These are phyloP conservation scores for Picea engelmannii DNA, from an alignment of 83 land plant species.

Conservation along the genomic window DNA sequence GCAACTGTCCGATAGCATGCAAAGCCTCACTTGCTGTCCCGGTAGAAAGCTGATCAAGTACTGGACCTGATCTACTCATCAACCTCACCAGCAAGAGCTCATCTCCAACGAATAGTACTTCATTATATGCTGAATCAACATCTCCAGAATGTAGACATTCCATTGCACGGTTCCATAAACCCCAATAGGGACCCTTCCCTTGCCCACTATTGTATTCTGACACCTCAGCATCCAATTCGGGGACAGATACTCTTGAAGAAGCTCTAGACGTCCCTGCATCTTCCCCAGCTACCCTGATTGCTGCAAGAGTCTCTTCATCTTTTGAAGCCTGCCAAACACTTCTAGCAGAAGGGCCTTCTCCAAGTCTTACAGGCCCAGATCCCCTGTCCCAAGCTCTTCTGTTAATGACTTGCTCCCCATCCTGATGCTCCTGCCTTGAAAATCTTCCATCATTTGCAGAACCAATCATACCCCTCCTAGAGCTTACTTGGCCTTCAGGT, in stretches of 20 bases:
- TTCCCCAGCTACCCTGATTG: constrained; percentile 90
- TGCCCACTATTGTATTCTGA: constrained; percentile 45
- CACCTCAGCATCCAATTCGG: constrained; percentile 66
- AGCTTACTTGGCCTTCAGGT: constrained; percentile 23
- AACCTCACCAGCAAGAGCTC: constrained; percentile 82
- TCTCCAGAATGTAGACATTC: constrained; percentile 86
- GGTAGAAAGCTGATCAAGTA: constrained; percentile 72
- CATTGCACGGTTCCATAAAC: constrained; percentile 84
- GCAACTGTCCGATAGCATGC: constrained; percentile 65
- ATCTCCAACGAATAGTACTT: constrained; percentile 79
- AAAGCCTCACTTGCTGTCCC: constrained; percentile 70
- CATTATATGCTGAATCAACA: constrained; percentile 85
- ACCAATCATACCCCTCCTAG: constrained; percentile 39
- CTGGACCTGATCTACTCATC: constrained; percentile 95
- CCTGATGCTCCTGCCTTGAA: constrained; percentile 44
- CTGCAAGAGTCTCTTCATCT: constrained; percentile 98
- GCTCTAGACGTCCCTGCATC: constrained; percentile 55
- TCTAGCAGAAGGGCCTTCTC: constrained; percentile 98
- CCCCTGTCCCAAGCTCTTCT: constrained; percentile 91
- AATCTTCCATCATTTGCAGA: constrained; percentile 36
- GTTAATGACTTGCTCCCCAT: constrained; percentile 48
- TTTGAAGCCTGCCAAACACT: constrained; percentile 99
- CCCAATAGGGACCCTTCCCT: constrained; percentile 72
- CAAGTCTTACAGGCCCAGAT: constrained; percentile 70
- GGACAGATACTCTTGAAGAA: constrained; percentile 37